phyloP scores from a whole-genome alignment of 805 yeast genomes.

The Candida glaebosa region DNA sequence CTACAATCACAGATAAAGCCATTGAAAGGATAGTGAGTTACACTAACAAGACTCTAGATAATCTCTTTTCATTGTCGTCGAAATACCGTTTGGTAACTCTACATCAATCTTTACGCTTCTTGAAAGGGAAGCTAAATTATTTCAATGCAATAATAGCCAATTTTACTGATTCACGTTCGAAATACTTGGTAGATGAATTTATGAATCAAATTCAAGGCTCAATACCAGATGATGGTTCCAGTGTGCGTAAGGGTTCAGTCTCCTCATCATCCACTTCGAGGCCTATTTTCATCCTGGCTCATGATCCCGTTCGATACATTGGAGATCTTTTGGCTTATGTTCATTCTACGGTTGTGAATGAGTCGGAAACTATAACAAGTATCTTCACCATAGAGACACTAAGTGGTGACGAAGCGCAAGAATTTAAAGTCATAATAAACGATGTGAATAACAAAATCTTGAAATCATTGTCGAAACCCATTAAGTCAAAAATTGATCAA shows the following conservation, averaged over 20 bases:
- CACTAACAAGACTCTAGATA: slow-evolving; percentile 30
- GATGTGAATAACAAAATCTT: slow-evolving; percentile 49
- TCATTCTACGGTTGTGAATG: slow-evolving; percentile 83
- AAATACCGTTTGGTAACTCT: slow-evolving; percentile 22
- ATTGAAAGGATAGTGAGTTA: slow-evolving; percentile 26
- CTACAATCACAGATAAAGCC: slow-evolving; percentile 44
- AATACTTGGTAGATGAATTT: slow-evolving; percentile 64
- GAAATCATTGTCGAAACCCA: slow-evolving; percentile 53
- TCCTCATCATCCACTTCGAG: slow-evolving; percentile 14
- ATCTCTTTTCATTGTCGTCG: slow-evolving; percentile 26
- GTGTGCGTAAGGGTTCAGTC: slow-evolving; percentile 2
- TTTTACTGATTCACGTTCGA: slow-evolving; percentile 68
- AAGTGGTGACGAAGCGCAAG: slow-evolving; percentile 20
- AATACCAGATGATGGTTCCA: slow-evolving; percentile 6
- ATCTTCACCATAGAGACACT: slow-evolving; percentile 40
- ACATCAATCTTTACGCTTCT: slow-evolving; percentile 28
- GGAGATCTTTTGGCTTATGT: slow-evolving; percentile 89
- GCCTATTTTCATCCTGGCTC: slow-evolving; percentile 63
- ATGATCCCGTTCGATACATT: slow-evolving; percentile 76
- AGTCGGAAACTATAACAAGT: slow-evolving; percentile 67
- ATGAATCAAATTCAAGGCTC: slow-evolving; percentile 48
- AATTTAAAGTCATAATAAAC: slow-evolving; percentile 25
- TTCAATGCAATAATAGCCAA: slow-evolving; percentile 59
- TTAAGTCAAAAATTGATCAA: slow-evolving; percentile 64
- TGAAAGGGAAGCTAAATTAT: slow-evolving; percentile 40